These are phyloP conservation scores for Didymella keratinophila DNA, from an alignment of 2,329 filamentous ascomycete species.

Conservation along the genomic window DNA sequence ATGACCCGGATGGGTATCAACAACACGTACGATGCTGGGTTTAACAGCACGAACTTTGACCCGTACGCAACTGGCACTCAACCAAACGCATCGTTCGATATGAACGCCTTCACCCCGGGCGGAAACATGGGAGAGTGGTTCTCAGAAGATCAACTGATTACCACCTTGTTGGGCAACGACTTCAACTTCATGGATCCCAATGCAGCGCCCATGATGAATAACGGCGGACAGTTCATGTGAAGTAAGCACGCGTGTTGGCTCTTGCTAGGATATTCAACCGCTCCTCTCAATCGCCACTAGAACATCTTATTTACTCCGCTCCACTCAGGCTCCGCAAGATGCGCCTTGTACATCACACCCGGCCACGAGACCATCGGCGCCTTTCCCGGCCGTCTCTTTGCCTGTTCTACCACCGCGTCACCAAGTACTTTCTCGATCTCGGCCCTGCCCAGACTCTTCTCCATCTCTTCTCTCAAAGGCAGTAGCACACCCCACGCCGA, in stretches of 20 bases:
- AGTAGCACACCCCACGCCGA: constrained; percentile 30
- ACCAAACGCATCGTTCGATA: constrained; percentile 5
- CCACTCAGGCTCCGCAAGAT: constrained; percentile 40
- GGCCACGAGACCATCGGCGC: constrained; percentile 52
- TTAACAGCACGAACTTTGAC: neutral
- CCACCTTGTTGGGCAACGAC: constrained; percentile 17
- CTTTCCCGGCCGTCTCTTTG: constrained; percentile 48
- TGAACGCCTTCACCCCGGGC: constrained; percentile 6
- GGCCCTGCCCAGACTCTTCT: constrained; percentile 44
- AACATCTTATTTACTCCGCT: constrained; percentile 44
- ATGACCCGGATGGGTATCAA: constrained; percentile 22
- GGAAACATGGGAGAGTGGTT: constrained; percentile 25
- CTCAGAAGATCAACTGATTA: constrained; percentile 23
- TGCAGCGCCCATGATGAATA: constrained; percentile 12
- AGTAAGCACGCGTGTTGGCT: neutral
- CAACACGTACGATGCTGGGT: constrained; percentile 7
- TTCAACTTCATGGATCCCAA: constrained; percentile 23
- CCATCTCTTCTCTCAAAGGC: constrained; percentile 30
- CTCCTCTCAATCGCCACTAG: constrained; percentile 18
- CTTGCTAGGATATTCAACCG: neutral
- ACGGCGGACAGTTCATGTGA: constrained; percentile 14
- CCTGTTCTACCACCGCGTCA: constrained; percentile 54
- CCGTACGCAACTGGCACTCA: constrained; percentile 1
- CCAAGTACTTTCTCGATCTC: constrained; percentile 56
- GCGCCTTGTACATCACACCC: constrained; percentile 37